Conservation (phyloP, 306 rosid genomes). For the Arachis stenosperma region DNA sequence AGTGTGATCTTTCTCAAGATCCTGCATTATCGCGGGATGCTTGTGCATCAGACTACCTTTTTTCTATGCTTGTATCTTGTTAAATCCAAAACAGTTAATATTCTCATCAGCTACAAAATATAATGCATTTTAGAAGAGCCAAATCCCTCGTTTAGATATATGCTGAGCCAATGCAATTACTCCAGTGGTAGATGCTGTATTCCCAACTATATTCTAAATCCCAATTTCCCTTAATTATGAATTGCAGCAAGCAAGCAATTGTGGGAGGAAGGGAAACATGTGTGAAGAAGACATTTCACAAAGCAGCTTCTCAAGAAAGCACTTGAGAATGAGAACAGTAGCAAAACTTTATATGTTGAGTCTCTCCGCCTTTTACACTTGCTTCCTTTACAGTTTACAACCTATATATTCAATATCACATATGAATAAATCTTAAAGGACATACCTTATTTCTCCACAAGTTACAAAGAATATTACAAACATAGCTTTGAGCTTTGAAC, state of each 20-base stretch:
- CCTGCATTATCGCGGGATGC: too few relatives aligned
- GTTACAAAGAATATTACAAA: slow-evolving; percentile 93
- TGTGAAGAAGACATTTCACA: background rate
- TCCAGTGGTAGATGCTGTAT: background rate
- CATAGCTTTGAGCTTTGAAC: slow-evolving; percentile 40
- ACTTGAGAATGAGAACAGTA: slow-evolving; percentile 46
- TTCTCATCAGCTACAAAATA: too few relatives aligned
- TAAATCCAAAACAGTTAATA: too few relatives aligned
- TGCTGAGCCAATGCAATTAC: background rate
- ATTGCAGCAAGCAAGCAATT: slow-evolving; percentile 16
- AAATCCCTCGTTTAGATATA: too few relatives aligned
- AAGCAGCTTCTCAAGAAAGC: slow-evolving; percentile 34
- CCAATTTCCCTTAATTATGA: background rate
- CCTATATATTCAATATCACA: slow-evolving; percentile 47
- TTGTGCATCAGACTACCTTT: too few relatives aligned
- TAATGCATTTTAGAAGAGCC: too few relatives aligned
- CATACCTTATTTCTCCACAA: slow-evolving; percentile 75
- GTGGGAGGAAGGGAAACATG: slow-evolving; percentile 19
- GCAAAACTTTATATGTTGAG: slow-evolving; percentile 67
- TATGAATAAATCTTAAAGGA: slow-evolving; percentile 54
- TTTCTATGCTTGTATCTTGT: too few relatives aligned
- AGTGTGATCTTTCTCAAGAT: too few relatives aligned
- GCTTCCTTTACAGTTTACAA: slow-evolving; percentile 72
- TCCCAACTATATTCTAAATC: background rate
- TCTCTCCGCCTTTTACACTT: slow-evolving; percentile 46